Conservation (phyloP, 805 yeast genomes). For the Kuraishia floccosa region DNA sequence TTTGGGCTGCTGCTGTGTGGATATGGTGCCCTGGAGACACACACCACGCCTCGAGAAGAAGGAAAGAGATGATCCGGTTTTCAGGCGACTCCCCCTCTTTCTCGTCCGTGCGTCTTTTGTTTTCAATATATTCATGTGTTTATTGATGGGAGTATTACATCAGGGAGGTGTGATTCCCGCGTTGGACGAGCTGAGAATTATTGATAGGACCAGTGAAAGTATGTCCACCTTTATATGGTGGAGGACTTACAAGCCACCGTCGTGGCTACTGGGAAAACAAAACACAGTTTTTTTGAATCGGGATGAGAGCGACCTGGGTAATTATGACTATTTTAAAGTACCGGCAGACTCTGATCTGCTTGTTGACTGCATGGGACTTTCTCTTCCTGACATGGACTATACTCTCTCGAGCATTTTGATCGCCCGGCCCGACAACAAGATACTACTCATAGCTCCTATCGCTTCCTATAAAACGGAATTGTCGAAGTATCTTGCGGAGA, state of each 20-base stretch:
- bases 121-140: conserved; percentile 49
- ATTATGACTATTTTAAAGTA: conserved; percentile 3
- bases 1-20: conserved; percentile 46
- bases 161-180: conserved; percentile 86
- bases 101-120: conserved; percentile 38
- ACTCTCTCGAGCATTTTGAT: conserved; percentile 3
- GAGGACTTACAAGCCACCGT: conserved; percentile 91
- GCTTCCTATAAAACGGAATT: conserved; percentile 9
- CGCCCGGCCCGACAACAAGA: background rate
- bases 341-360: conserved; percentile 12
- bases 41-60: conserved; percentile 1
- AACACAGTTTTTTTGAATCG: too few species aligned
- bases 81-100: conserved; percentile 10
- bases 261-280: conserved; percentile 58
- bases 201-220: conserved; percentile 16
- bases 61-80: conserved; percentile 2
- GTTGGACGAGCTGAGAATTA: conserved; percentile 23
- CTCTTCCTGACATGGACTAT: conserved; percentile 12
- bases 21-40: conserved; percentile 6
- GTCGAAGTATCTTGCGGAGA: background rate
- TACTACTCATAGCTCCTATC: conserved; percentile 15
- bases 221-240: conserved; percentile 81
- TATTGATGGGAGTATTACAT: conserved; percentile 72
- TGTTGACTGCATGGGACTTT: conserved; percentile 36
- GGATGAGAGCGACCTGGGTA: conserved; percentile 7